phyloP scores from a whole-genome alignment of 805 yeast genomes.

The Starmerella potacharoeniae region DNA sequence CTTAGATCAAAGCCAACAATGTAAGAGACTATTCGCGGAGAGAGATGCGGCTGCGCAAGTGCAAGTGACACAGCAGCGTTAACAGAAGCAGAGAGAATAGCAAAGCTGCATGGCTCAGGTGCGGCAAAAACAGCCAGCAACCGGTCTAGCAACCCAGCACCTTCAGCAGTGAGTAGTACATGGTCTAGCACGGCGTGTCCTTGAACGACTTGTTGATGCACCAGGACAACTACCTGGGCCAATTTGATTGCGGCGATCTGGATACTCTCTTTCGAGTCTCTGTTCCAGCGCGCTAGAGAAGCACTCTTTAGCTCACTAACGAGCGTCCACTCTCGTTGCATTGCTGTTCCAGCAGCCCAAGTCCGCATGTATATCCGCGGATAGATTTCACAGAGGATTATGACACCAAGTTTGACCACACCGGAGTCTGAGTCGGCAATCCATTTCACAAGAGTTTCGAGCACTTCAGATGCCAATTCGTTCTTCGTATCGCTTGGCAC shows the following conservation, averaged over 20 bases:
- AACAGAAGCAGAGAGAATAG: constrained; percentile 54
- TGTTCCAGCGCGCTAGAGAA: constrained; percentile 51
- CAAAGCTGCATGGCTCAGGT: constrained; percentile 39
- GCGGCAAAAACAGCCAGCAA: constrained; percentile 40
- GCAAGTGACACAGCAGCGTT: constrained; percentile 53
- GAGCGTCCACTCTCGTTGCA: constrained; percentile 41
- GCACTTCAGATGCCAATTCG: constrained; percentile 24
- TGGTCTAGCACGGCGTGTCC: constrained; percentile 48
- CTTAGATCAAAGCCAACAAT: constrained; percentile 45
- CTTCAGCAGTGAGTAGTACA: constrained; percentile 53
- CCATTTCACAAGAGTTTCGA: constrained; percentile 24
- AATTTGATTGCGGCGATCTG: constrained; percentile 65
- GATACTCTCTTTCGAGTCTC: constrained; percentile 32
- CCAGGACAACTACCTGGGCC: constrained; percentile 48
- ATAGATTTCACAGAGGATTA: constrained; percentile 36
- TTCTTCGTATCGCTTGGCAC: constrained; percentile 21
- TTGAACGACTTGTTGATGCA: constrained; percentile 25
- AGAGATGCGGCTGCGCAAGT: constrained; percentile 50
- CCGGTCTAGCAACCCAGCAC: constrained; percentile 54
- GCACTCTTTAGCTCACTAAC: constrained; percentile 45
- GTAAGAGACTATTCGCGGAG: constrained; percentile 43
- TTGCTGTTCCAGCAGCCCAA: constrained; percentile 28
- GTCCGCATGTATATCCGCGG: constrained; percentile 35
- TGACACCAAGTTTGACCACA: constrained; percentile 32
- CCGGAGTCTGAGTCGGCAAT: constrained; percentile 21